Conservation (phyloP, 768 basidiomycete genomes). For the Nidula microcarpa region DNA sequence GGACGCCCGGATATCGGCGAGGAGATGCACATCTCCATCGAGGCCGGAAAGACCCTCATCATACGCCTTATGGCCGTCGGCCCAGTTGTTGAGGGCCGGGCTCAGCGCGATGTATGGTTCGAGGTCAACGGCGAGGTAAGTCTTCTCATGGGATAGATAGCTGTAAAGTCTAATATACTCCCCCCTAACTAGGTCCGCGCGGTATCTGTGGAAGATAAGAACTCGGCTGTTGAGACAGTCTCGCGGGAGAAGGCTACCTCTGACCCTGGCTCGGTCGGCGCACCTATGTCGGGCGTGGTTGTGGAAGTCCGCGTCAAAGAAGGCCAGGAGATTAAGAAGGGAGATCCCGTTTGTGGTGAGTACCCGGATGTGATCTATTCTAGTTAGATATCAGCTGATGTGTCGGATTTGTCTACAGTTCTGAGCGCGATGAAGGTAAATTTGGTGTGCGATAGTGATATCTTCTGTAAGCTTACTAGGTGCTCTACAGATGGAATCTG, state of each 20-base stretch:
- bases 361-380: conserved; percentile 10
- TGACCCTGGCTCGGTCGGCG: conserved; percentile 96
- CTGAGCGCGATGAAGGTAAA: conserved; percentile 94
- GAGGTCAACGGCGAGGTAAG: conserved; percentile 94
- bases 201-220: conserved; percentile 93
- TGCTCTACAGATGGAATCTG: conserved; percentile 84
- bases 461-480: conserved; percentile 7
- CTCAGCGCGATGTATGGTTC: conserved; percentile 96
- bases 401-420: conserved; percentile 43
- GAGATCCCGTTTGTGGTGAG: conserved; percentile 90
- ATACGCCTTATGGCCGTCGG: conserved; percentile 95
- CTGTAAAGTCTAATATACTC: conserved; percentile 10
- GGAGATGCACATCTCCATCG: conserved; percentile 96
- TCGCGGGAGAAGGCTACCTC: conserved; percentile 91
- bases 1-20: conserved; percentile 88
- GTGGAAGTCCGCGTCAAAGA: conserved; percentile 98
- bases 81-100: conserved; percentile 86
- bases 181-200: conserved; percentile 71
- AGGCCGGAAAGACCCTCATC: conserved; percentile 95
- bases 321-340: conserved; percentile 96
- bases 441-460: neutral
- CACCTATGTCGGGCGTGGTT: conserved; percentile 97
- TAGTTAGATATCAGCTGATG: neutral
- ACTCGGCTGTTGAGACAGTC: conserved; percentile 93
- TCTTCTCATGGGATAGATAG: conserved; percentile 3